A percentile compares a stretch with the other conserved stretches of the same genome.
These are phyloP conservation scores for Coriaria nepalensis DNA, from an alignment of 306 rosid species.

Conservation along the genomic window DNA sequence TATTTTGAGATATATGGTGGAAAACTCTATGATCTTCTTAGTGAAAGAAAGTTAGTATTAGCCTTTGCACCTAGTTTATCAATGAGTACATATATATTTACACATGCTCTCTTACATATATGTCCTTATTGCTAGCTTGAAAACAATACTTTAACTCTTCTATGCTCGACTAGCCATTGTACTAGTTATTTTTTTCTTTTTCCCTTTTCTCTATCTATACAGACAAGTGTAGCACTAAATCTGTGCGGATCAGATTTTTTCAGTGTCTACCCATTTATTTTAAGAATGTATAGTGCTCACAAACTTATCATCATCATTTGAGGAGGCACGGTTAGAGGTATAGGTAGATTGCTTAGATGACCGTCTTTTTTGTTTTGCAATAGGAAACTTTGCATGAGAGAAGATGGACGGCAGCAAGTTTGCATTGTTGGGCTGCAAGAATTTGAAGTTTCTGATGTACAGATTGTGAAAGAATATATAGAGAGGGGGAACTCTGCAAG, in stretches of 20 bases:
- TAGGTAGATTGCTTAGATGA: not conserved
- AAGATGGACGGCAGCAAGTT: conserved; percentile 95
- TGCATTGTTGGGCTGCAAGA: conserved; percentile 99
- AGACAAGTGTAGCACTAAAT: no score
- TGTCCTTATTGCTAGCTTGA: no score
- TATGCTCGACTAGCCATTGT: no score
- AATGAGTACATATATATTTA: not conserved
- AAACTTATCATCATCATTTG: no score
- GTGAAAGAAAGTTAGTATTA: conserved; percentile 70
- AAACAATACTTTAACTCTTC: no score
- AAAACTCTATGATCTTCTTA: conserved; percentile 87
- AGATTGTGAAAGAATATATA: conserved; percentile 80
- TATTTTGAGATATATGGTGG: conserved; percentile 97
- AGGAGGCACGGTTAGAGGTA: no score
- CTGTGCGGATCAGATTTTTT: no score
- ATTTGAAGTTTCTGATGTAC: conserved; percentile 96
- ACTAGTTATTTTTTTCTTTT: no score
- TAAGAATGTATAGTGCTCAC: not conserved
- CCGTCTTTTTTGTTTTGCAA: conserved; percentile 17
- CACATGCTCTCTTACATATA: not conserved
- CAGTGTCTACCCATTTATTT: no score
- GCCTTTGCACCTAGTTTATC: conserved; percentile 2
- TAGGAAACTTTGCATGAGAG: conserved; percentile 98
- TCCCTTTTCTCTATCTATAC: no score
- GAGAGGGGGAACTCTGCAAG: conserved; percentile 91